These are phyloP conservation scores for Nicotiana attenuata DNA, from an alignment of 257 asterid genomes.

Conservation along the genomic window DNA sequence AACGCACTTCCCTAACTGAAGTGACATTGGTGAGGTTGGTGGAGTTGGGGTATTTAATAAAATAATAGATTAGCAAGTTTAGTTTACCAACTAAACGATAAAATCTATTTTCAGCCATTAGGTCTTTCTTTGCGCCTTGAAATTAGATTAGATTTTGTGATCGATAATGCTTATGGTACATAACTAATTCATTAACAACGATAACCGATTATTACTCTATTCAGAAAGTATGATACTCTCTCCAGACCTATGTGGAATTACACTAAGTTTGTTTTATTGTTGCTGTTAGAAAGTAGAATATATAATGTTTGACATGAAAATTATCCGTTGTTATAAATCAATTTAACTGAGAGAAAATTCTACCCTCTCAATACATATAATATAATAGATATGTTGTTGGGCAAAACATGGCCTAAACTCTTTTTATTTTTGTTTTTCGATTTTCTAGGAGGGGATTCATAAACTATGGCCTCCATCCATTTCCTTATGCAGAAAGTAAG, in stretches of 20 bases:
- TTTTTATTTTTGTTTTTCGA: neutral
- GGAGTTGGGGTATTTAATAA: slow-evolving; percentile 20
- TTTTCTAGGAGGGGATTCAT: neutral
- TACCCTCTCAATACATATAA: too few species aligned
- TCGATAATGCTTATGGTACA: neutral
- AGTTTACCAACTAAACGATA: slow-evolving; percentile 65
- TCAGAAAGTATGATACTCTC: too few species aligned
- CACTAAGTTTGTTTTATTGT: too few species aligned
- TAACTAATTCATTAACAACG: slow-evolving; percentile 12
- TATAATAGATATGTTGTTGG: neutral
- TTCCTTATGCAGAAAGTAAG: neutral
- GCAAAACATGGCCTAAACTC: neutral
- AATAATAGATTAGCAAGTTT: slow-evolving; percentile 20
- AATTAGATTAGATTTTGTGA: neutral
- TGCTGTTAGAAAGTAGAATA: too few species aligned
- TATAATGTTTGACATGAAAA: neutral
- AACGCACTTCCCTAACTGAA: slow-evolving; percentile 36
- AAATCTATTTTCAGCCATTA: neutral
- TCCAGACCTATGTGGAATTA: too few species aligned
- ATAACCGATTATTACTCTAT: neutral
- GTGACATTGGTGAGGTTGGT: slow-evolving; percentile 41
- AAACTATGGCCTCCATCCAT: neutral
- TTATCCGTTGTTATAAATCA: neutral
- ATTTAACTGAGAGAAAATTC: neutral
- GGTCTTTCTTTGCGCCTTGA: neutral